These are phyloP conservation scores for Nicotiana benthamiana DNA, from an alignment of 257 asterid genomes.

Conservation along the genomic window DNA sequence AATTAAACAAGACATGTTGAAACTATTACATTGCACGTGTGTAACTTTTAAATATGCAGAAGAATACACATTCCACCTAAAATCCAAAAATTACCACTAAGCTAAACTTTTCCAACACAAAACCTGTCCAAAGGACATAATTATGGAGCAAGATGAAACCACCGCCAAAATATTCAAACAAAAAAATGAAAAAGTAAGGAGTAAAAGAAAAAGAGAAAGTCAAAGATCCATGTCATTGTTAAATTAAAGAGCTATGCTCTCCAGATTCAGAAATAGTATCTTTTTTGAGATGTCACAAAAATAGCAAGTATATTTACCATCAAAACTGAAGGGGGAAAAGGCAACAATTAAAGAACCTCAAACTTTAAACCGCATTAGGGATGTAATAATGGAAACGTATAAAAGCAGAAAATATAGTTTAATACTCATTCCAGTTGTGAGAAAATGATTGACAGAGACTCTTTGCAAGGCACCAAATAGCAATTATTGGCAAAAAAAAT, in stretches of 20 bases:
- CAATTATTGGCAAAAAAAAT: neutral
- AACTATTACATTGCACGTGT: slow-evolving; percentile 7
- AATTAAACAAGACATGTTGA: slow-evolving; percentile 6
- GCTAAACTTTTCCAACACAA: neutral
- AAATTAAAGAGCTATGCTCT: neutral
- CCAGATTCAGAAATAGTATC: neutral
- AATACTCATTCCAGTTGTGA: neutral
- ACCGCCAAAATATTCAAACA: neutral
- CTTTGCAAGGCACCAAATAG: neutral
- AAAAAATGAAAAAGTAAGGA: neutral
- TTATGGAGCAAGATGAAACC: neutral
- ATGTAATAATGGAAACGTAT: neutral
- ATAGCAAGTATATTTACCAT: neutral
- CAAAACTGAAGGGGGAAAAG: neutral
- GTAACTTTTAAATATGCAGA: slow-evolving; percentile 1
- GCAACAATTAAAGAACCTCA: neutral
- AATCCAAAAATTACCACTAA: slow-evolving; percentile 16
- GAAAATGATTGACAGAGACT: neutral
- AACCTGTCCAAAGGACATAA: neutral
- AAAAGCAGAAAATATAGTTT: neutral
- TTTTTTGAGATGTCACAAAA: neutral
- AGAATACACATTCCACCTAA: slow-evolving; percentile 11
- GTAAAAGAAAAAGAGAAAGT: too few species aligned
- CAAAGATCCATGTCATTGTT: neutral
- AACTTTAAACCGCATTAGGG: neutral